Evolutionary conservation across 805 yeast genomes (phyloP).

Genomic region (Lipomyces spencermartinsiae): DNA sequence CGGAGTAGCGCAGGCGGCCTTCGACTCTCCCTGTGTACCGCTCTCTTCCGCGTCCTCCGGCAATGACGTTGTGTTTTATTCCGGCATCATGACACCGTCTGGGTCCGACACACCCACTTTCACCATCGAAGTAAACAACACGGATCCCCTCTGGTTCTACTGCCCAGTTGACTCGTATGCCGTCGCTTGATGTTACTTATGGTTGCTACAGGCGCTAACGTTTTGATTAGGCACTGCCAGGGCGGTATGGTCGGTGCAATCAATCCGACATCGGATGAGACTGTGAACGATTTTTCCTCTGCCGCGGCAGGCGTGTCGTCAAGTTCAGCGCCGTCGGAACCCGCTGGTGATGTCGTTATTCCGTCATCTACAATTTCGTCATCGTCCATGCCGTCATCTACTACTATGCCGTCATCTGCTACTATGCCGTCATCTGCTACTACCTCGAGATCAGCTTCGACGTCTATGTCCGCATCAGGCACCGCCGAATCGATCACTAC

Average conservation of each 20-base stretch:
- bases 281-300: conserved; percentile 22
- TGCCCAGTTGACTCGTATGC: conserved; percentile 33
- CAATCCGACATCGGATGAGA: conserved; percentile 30
- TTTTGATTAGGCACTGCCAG: conserved; percentile 30
- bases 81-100: conserved; percentile 31
- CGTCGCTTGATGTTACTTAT: not conserved
- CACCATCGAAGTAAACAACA: conserved; percentile 26
- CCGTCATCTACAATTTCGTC: not conserved
- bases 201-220: not conserved
- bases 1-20: conserved; percentile 36
- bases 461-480: conserved; percentile 20
- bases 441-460: conserved; percentile 8
- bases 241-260: conserved; percentile 39
- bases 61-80: conserved; percentile 32
- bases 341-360: conserved; percentile 13
- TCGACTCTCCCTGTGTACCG: conserved; percentile 32
- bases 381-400: not conserved
- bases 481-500: conserved; percentile 5
- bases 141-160: conserved; percentile 38
- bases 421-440: conserved; percentile 5
- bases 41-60: not conserved
- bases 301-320: conserved; percentile 28
- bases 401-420: conserved; percentile 19
- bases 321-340: conserved; percentile 18
- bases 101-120: conserved; percentile 18